A percentile compares a stretch with the other conserved stretches of the same genome.
Evolutionary conservation across 2,329 filamentous ascomycete species (phyloP).

Genomic region (Alternaria angustiovoidea): DNA sequence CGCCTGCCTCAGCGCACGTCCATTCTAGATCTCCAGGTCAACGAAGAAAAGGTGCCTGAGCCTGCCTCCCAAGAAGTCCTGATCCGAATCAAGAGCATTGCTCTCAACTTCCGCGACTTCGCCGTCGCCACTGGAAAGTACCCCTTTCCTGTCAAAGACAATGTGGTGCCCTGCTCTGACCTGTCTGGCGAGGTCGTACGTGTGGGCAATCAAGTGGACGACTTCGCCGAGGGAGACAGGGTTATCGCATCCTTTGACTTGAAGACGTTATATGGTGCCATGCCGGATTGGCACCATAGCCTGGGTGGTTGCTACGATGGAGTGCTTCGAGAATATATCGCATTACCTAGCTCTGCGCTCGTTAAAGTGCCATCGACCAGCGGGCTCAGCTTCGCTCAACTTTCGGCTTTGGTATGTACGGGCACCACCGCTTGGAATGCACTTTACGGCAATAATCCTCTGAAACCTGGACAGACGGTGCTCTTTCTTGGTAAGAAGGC

Average conservation of each 20-base stretch:
- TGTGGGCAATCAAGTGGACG: conserved; percentile 14
- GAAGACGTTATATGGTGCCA: conserved; percentile 9
- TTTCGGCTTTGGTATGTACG: conserved; percentile 20
- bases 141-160: conserved; percentile 14
- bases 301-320: conserved; percentile 14
- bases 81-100: conserved; percentile 20
- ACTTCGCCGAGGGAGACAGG: conserved; percentile 21
- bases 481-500: conserved; percentile 21
- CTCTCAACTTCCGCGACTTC: conserved; percentile 27
- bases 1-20: conserved; percentile 14
- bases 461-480: conserved; percentile 20
- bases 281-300: conserved; percentile 4
- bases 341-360: conserved; percentile 14
- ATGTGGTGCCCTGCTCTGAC: conserved; percentile 25
- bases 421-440: conserved; percentile 29
- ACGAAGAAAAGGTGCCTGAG: conserved; percentile 3
- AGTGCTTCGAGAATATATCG: conserved; percentile 20
- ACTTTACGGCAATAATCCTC: conserved; percentile 16
- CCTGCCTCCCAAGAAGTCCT: conserved; percentile 18
- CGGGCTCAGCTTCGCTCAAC: conserved; percentile 10
- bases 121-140: conserved; percentile 21
- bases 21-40: conserved; percentile 2
- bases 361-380: conserved; percentile 15
- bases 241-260: conserved; percentile 21
- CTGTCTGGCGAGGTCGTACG: conserved; percentile 15